Percentiles rank a stretch among this genome's conserved stretches.
These are phyloP conservation scores for Pythium aquatile DNA, from an alignment of 352 stramenopile genomes.

Conservation along the genomic window DNA sequence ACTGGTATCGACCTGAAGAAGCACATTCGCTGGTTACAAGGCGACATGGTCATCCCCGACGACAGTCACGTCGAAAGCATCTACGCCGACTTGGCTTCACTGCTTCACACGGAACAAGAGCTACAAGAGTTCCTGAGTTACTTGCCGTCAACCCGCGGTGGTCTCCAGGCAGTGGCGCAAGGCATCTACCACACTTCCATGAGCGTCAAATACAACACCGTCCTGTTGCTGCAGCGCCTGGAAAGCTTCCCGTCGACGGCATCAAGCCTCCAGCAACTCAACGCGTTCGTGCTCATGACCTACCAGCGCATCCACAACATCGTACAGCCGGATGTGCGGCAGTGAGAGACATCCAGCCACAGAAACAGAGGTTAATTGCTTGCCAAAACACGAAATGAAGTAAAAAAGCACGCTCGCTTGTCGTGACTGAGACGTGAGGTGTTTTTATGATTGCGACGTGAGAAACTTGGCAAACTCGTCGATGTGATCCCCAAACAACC, in stretches of 20 bases:
- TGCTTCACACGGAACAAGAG: slow-evolving; percentile 74
- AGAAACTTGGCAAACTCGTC: slow-evolving; percentile 56
- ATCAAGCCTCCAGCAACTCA: slow-evolving; percentile 65
- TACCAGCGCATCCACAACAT: slow-evolving; percentile 83
- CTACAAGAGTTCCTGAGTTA: slow-evolving; percentile 86
- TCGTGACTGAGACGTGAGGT: background rate
- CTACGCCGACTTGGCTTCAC: slow-evolving; percentile 75
- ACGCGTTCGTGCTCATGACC: slow-evolving; percentile 81
- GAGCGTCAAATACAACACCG: slow-evolving; percentile 88
- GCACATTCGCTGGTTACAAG: slow-evolving; percentile 76
- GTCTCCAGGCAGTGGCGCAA: slow-evolving; percentile 78
- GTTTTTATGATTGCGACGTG: slow-evolving; percentile 26
- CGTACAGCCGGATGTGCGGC: slow-evolving; percentile 51
- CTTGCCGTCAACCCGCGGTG: slow-evolving; percentile 69
- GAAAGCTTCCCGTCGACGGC: slow-evolving; percentile 76
- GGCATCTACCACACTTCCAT: slow-evolving; percentile 86
- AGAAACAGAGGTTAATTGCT: background rate
- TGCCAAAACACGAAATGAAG: background rate
- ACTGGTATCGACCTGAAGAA: slow-evolving; percentile 77
- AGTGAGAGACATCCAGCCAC: slow-evolving; percentile 8
- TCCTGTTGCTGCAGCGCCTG: slow-evolving; percentile 82
- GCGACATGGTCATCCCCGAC: slow-evolving; percentile 70
- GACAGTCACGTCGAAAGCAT: slow-evolving; percentile 79
- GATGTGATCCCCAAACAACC: slow-evolving; percentile 52
- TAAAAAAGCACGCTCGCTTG: background rate